A percentile compares a stretch with the other conserved stretches of the same genome.
These are phyloP conservation scores for Cyberlindnera japonica DNA, from an alignment of 805 yeast species.

Conservation along the genomic window DNA sequence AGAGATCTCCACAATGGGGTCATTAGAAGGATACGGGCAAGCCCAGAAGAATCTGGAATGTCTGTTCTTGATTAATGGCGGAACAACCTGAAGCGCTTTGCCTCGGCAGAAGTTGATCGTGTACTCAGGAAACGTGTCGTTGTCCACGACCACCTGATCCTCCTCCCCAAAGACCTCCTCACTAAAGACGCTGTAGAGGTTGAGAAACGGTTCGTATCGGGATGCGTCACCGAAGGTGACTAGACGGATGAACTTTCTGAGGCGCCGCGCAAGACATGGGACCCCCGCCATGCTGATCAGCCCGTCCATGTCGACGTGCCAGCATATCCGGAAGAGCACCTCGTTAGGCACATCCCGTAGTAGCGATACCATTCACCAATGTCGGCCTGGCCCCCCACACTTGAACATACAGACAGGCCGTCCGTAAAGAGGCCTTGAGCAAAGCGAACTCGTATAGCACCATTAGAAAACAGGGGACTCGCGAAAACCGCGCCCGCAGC, in stretches of 20 bases:
- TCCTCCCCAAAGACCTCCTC: background rate
- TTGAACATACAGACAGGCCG: background rate
- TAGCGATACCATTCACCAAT: background rate
- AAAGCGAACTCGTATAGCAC: background rate
- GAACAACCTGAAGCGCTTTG: background rate
- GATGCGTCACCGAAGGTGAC: background rate
- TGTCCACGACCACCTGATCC: too few species aligned
- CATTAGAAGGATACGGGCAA: background rate
- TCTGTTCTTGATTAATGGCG: background rate
- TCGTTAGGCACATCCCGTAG: background rate
- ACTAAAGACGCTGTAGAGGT: background rate
- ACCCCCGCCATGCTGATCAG: background rate
- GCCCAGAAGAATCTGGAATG: slow-evolving; percentile 1
- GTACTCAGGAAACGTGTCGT: background rate
- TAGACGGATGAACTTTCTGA: background rate
- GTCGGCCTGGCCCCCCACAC: too few species aligned
- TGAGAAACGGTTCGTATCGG: background rate
- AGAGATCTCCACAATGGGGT: background rate
- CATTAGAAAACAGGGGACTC: too few species aligned
- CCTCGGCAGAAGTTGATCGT: background rate
- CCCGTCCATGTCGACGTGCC: background rate
- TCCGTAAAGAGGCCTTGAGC: too few species aligned
- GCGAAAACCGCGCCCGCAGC: too few species aligned
- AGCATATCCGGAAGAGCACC: background rate
- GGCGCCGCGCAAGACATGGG: background rate